phyloP scores from a whole-genome alignment of 2,329 filamentous ascomycete genomes.

The Trichoderma gracile region DNA sequence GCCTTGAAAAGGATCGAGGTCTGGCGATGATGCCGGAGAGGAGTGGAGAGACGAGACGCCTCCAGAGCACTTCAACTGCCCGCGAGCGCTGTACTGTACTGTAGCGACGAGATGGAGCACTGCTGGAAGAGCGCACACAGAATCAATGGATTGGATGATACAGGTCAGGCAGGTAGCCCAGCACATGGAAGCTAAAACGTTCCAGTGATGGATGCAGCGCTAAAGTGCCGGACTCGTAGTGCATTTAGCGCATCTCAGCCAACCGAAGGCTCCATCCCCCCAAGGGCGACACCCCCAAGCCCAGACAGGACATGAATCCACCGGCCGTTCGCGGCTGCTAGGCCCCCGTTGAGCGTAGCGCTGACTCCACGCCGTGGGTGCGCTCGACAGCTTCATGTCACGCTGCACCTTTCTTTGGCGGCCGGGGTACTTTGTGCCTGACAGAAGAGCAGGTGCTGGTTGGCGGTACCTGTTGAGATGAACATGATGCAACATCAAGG shows the following conservation, averaged over 20 bases:
- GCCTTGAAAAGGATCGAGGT: not conserved
- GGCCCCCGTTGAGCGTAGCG: conserved; percentile 19
- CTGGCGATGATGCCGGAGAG: conserved; percentile 12
- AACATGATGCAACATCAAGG: not conserved
- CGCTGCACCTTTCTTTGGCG: conserved; percentile 5
- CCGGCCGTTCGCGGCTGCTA: conserved; percentile 21
- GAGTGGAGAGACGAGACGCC: not conserved
- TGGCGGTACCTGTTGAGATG: not conserved
- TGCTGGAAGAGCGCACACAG: not conserved
- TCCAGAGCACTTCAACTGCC: not conserved
- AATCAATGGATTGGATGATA: not conserved
- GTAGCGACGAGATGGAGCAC: not conserved
- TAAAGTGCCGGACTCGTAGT: conserved; percentile 11
- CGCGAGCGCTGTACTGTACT: no score
- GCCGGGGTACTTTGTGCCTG: not conserved
- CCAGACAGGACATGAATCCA: conserved; percentile 12
- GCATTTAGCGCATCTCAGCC: conserved; percentile 20
- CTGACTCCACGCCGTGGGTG: conserved; percentile 4
- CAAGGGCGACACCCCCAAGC: not conserved
- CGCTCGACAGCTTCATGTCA: not conserved
- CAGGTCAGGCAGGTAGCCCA: not conserved
- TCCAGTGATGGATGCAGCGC: conserved; percentile 22
- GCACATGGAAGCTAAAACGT: not conserved
- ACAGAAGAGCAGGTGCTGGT: no score
- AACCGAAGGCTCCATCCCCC: conserved; percentile 8